Base-by-base conservation (phyloP, 345 rosid species). In the Viola odorata region DNA sequence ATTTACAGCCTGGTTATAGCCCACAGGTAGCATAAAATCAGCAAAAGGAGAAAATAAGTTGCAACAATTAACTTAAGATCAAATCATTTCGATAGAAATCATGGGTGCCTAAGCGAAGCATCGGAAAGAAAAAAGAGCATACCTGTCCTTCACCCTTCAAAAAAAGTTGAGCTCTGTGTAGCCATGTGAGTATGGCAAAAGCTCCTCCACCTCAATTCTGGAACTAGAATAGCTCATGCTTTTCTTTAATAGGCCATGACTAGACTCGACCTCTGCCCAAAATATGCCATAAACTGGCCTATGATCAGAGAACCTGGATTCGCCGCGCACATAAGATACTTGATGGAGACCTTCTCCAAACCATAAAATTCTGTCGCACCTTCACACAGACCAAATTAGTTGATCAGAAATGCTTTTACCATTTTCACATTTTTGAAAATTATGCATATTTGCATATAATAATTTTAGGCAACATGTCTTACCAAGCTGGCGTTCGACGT, bases 401-500 rank as follows among this genome's bases (percentile, higher is more conserved):
- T 52, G 37, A 61, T 81, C 64, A 73, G 77, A 52, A 7, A 17
- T 23, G 13, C 38, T 7, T 32, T 40, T 37, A 40, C 45, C 41
- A 47, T 7, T 47, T 56, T 38, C 45, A 37, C 12, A 7, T 7
- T 55, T 13, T 38, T 13, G 6, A 38, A n/a, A 0, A 53, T 8
- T 4, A 37, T 40, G 16, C n/a, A 47, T n/a, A 47, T 7, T 47
- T 47, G 50, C 50, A 47, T 47, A 47, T 44, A 44, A 44, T 3
- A 7, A 44, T 7, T 45, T 45, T 45, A 8, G 3, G 57, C 51
- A n/a, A n/a, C n/a, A n/a, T n/a, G n/a, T 65, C 82, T 79, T 74
- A 94, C 99, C 99, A 94, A 58, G 99, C 99, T 44, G 99, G 99
- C 41, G 99, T 94, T 41, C 99, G 86, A 3, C 99, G 91, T 81